Conservation (phyloP, 352 stramenopile genomes). For the Globisporangium sylvaticum region DNA sequence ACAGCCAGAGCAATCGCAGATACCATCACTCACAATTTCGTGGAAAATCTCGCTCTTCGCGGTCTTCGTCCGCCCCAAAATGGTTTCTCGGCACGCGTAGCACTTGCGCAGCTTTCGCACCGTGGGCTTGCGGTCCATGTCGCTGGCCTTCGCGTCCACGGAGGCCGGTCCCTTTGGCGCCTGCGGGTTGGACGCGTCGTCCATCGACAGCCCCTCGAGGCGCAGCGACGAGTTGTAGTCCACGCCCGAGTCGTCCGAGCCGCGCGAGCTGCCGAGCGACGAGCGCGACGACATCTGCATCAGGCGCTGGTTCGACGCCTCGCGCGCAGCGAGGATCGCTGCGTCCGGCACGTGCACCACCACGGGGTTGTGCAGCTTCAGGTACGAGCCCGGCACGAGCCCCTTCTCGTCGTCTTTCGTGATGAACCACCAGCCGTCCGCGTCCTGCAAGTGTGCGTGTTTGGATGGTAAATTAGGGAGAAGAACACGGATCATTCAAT, state of each 20-base stretch:
- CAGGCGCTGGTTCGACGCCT: conserved; percentile 76
- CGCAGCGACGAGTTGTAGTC: conserved; percentile 37
- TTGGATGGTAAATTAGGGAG: background rate
- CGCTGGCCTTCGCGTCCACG: conserved; percentile 56
- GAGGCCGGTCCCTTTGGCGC: conserved; percentile 30
- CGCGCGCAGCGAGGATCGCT: conserved; percentile 60
- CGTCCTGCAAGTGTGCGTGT: conserved; percentile 25
- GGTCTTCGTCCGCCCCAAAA: conserved; percentile 72
- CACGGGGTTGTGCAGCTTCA: conserved; percentile 61
- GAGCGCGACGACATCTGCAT: conserved; percentile 40
- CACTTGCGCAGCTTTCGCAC: conserved; percentile 76
- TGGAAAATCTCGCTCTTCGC: conserved; percentile 81
- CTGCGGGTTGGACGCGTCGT: conserved; percentile 31
- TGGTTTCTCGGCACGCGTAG: conserved; percentile 79
- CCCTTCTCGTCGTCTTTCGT: conserved; percentile 72
- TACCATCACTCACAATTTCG: conserved; percentile 52
- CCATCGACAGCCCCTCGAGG: conserved; percentile 27
- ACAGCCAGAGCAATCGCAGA: too few relatives aligned
- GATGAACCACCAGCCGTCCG: conserved; percentile 84
- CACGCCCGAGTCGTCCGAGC: conserved; percentile 19
- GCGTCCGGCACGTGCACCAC: conserved; percentile 47
- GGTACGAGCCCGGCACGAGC: conserved; percentile 72
- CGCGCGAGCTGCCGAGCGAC: conserved; percentile 21
- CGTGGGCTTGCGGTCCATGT: conserved; percentile 55
- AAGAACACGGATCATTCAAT: background rate